Conservation (phyloP, 441 rosid species). For the Capsella rubella region DNA sequence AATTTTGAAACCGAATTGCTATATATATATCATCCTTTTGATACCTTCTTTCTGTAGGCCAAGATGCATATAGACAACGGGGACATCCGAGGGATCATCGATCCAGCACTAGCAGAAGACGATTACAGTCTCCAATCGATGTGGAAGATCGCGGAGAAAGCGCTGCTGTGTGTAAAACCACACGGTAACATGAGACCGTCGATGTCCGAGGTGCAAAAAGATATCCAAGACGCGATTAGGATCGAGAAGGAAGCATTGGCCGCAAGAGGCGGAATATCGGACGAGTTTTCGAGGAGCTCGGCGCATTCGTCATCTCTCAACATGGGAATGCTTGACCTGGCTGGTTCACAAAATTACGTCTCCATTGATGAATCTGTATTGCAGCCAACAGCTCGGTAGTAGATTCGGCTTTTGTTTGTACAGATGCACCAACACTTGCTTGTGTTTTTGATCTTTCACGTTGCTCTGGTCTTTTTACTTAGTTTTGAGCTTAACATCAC, state of each 20-base stretch:
- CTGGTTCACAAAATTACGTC: constrained; percentile 60
- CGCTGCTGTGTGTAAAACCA: constrained; percentile 85
- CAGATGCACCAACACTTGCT: constrained; percentile 28
- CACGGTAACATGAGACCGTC: constrained; percentile 94
- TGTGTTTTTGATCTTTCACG: constrained; percentile 3
- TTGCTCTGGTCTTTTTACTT: constrained; percentile 15
- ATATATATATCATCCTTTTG: background rate
- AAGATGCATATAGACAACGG: constrained; percentile 93
- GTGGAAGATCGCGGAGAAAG: constrained; percentile 99
- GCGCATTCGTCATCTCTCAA: constrained; percentile 69
- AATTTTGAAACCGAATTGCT: background rate
- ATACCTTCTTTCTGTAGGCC: constrained; percentile 52
- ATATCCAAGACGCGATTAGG: constrained; percentile 84
- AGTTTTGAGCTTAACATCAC: constrained; percentile 6
- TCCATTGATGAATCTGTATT: constrained; percentile 67
- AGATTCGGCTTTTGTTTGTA: constrained; percentile 29
- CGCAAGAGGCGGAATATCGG: constrained; percentile 67
- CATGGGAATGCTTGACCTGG: constrained; percentile 56
- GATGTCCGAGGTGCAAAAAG: constrained; percentile 91
- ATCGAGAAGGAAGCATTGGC: constrained; percentile 69
- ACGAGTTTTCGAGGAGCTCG: constrained; percentile 76
- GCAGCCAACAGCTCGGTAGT: constrained; percentile 74
- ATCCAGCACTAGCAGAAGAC: constrained; percentile 56
- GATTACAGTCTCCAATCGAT: constrained; percentile 93
- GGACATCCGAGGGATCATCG: constrained; percentile 88